A percentile compares a stretch with the other conserved stretches of the same genome.
Evolutionary conservation across 2,329 filamentous ascomycete species (phyloP).

Genomic region (Cucurbitaria berberidis): DNA sequence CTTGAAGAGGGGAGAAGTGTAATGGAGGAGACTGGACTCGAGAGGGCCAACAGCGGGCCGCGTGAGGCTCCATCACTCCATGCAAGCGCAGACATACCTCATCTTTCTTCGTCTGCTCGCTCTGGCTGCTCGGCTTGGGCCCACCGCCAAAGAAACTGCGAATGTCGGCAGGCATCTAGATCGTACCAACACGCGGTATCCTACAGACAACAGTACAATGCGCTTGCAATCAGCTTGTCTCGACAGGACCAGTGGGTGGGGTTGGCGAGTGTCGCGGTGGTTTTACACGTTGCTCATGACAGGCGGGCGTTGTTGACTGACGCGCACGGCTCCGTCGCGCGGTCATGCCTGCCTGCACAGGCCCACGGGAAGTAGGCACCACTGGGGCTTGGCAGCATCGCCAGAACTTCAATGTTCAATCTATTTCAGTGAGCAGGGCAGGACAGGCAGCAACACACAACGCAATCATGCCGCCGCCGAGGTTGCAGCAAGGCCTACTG

Average conservation of each 20-base stretch:
- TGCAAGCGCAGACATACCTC: conserved; percentile 30
- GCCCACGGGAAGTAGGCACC: conserved; percentile 5
- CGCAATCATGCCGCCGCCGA: conserved; percentile 47
- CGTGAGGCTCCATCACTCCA: background rate
- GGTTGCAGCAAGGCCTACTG: conserved; percentile 43
- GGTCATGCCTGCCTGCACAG: no score
- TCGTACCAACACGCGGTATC: background rate
- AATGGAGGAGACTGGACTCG: background rate
- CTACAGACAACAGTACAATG: background rate
- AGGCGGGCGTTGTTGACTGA: conserved; percentile 18
- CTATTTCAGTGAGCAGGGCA: no score
- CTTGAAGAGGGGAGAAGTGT: background rate
- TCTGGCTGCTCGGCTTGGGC: conserved; percentile 62
- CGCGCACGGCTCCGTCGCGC: conserved; percentile 14
- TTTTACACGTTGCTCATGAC: conserved; percentile 1
- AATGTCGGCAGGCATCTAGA: conserved; percentile 82
- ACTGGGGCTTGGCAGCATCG: conserved; percentile 29
- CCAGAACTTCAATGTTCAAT: conserved; percentile 28
- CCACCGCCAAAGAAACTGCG: conserved; percentile 88
- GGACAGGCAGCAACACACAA: conserved; percentile 9
- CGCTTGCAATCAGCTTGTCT: background rate
- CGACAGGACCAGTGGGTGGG: conserved; percentile 1
- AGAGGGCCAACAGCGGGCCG: background rate
- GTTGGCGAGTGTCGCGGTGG: background rate
- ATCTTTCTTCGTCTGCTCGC: conserved; percentile 39